Evolutionary conservation across 768 basidiomycete genomes (phyloP), one percentile per base, ranked within the genome.

Genomic region (Leccinum rimulosum): DNA sequence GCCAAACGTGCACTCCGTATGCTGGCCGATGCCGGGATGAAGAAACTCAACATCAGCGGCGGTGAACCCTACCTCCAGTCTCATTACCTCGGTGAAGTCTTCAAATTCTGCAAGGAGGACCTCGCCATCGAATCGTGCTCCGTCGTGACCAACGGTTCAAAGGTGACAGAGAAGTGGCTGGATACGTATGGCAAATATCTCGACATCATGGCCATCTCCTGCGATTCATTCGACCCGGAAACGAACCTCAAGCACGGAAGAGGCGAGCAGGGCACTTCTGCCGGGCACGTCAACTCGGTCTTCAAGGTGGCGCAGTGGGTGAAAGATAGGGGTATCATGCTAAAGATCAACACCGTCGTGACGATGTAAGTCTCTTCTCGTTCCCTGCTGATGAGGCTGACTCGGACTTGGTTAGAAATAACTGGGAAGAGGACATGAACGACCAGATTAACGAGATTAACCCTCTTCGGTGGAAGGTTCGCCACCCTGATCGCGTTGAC

Each of bases 161-260:
- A 66, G 48, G 75, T 76, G 40, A 74, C 73, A 0, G 70, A 75
- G 58, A 68, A 62, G 50, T 77, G 76, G 74, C 52, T 77, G 28
- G 70, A 72, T 14, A 67, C 56, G 25, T 76, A 75, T 43, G 74
- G 76, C 0, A 27, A 68, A 48, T 76, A 73, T 55, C 64, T 77
- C 49, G 74, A 76, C 47, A 54, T 75, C 47, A 74, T 76, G 66
- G 73, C 75, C 11, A 73, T 77, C 12, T 75, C 74, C 10, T 74
- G 75, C 31, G 75, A 77, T 52, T 62, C 58, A 14, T 77, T 76
- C 52, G 73, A 72, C 50, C 19, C 58, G 0, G 74, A 74, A 50
- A 69, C 68, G 6, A 77, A 75, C 55, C 59, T 69, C 28, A 63
- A 57, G 15, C 63, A 70, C 45, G 71, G 73, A 59, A n/a, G 68